Evolutionary conservation across 1,139 yeast species (phyloP).

Genomic region (Taiozyma sp.): DNA sequence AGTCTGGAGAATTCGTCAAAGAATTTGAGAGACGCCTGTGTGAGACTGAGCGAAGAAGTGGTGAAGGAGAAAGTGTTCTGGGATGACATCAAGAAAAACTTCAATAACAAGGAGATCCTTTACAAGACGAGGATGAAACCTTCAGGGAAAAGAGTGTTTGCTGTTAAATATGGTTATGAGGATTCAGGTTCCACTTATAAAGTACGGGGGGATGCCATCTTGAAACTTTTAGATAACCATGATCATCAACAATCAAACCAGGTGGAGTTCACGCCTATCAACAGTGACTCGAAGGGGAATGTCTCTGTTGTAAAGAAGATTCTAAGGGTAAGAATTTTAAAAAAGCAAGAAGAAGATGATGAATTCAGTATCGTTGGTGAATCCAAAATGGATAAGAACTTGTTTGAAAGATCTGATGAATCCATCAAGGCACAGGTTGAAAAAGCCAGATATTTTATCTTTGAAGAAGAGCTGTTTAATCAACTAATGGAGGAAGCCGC

Average conservation of each 20-base stretch:
- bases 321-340: conserved; percentile 49
- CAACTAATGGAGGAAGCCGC: conserved; percentile 77
- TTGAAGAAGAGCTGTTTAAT: conserved; percentile 72
- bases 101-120: conserved; percentile 63
- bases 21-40: conserved; percentile 48
- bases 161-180: conserved; percentile 85
- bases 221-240: conserved; percentile 24
- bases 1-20: conserved; percentile 55
- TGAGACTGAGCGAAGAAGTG: conserved; percentile 49
- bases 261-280: conserved; percentile 35
- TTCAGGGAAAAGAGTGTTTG: conserved; percentile 48
- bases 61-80: conserved; percentile 69
- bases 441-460: conserved; percentile 63
- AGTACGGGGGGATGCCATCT: conserved; percentile 72
- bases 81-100: conserved; percentile 42
- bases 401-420: conserved; percentile 18
- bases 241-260: conserved; percentile 13
- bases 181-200: conserved; percentile 80
- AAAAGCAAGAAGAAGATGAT: conserved; percentile 51
- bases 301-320: conserved; percentile 26
- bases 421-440: conserved; percentile 49
- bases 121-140: conserved; percentile 58
- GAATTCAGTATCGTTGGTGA: conserved; percentile 37
- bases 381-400: conserved; percentile 17
- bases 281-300: conserved; percentile 12